Conservation (phyloP, 148 eudicot species). For the Simmondsia chinensis region DNA sequence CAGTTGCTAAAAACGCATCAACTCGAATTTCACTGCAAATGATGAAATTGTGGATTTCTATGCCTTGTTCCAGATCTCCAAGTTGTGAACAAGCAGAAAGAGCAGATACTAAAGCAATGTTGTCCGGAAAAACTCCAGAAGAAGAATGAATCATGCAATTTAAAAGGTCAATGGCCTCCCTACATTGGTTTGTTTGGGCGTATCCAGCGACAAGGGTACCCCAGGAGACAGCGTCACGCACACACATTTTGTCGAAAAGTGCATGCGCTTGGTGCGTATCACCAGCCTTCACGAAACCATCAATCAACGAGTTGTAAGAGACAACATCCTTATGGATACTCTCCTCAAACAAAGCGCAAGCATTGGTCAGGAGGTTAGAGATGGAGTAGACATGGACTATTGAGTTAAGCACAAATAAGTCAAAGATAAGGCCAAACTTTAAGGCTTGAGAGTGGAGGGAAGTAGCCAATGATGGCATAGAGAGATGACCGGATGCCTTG, state of each 20-base stretch:
- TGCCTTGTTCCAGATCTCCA: slow-evolving; percentile 63
- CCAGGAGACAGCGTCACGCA: slow-evolving; percentile 70
- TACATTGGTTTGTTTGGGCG: slow-evolving; percentile 34
- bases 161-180: slow-evolving; percentile 52
- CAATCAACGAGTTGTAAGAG: slow-evolving; percentile 57
- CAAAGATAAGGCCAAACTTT: slow-evolving; percentile 45
- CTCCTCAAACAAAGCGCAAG: slow-evolving; percentile 46
- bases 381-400: slow-evolving; percentile 36
- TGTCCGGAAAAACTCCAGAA: slow-evolving; percentile 34
- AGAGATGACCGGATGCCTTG: slow-evolving; percentile 44
- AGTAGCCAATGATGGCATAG: slow-evolving; percentile 14
- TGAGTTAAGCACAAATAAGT: slow-evolving; percentile 54
- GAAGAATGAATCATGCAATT: slow-evolving; percentile 30
- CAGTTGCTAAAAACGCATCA: slow-evolving; percentile 41
- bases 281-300: slow-evolving; percentile 65
- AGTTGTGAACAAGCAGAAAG: slow-evolving; percentile 75
- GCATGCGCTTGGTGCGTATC: slow-evolving; percentile 35
- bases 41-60: slow-evolving; percentile 33
- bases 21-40: slow-evolving; percentile 18
- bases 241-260: slow-evolving; percentile 52
- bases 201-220: slow-evolving; percentile 75
- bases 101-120: slow-evolving; percentile 54
- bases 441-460: slow-evolving; percentile 43
- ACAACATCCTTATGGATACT: slow-evolving; percentile 43
- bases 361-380: slow-evolving; percentile 19